phyloP scores from a whole-genome alignment of 768 basidiomycete genomes.

The Podaxis sp. region DNA sequence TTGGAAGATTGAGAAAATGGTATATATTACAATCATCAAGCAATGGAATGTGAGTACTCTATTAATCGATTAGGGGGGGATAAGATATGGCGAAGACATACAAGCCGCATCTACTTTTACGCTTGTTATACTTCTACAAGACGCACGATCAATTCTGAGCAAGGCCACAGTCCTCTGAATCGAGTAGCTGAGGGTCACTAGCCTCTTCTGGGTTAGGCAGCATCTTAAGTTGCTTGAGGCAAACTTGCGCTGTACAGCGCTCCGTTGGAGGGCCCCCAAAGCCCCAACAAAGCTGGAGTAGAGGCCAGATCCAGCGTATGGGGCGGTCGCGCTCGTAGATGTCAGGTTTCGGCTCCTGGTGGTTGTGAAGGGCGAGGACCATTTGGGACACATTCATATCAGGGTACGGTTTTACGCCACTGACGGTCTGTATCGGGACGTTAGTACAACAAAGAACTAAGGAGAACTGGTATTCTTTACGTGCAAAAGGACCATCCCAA shows the following conservation, averaged over 20 bases:
- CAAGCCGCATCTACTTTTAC: not conserved
- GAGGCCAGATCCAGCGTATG: not conserved
- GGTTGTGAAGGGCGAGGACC: not conserved
- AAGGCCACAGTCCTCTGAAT: not conserved
- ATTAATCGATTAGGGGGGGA: not conserved
- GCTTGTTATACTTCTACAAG: not conserved
- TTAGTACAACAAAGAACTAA: not conserved
- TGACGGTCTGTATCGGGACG: not conserved
- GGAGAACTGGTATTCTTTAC: not conserved
- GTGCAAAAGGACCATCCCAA: conserved; percentile 8
- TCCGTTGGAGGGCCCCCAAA: not conserved
- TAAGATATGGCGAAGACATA: not conserved
- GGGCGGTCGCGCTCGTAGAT: not conserved
- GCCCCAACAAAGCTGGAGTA: not conserved
- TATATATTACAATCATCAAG: too few relatives aligned
- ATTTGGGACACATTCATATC: not conserved
- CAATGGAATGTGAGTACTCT: not conserved
- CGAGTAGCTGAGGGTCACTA: not conserved
- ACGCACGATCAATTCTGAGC: not conserved
- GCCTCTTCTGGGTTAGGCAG: not conserved
- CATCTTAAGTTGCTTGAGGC: not conserved
- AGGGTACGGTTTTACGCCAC: not conserved
- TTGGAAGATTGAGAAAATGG: too few relatives aligned
- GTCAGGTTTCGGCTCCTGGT: not conserved
- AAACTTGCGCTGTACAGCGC: not conserved